A percentile compares a stretch with the other conserved stretches of the same genome.
Evolutionary conservation across 495 filamentous ascomycete genomes (phyloP).

Genomic region (Halenospora varia): DNA sequence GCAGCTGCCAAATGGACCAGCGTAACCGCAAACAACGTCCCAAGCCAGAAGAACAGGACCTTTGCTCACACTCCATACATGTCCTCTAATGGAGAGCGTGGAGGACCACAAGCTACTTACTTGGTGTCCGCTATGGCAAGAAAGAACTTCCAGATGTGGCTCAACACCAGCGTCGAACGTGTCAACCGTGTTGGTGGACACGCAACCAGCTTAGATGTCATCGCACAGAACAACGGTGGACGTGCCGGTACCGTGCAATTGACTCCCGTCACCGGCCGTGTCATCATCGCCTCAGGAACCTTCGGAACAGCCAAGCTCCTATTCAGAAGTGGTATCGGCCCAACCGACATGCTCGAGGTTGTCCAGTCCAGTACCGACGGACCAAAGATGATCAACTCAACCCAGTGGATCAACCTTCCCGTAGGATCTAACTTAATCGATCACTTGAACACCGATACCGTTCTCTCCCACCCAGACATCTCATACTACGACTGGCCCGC

Average conservation of each 20-base stretch:
- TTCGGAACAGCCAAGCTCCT: constrained; percentile 74
- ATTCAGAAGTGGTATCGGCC: constrained; percentile 62
- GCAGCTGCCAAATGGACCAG: constrained; percentile 54
- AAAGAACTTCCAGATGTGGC: constrained; percentile 63
- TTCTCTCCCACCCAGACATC: constrained; percentile 50
- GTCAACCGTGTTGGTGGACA: constrained; percentile 58
- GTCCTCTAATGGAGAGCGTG: constrained; percentile 61
- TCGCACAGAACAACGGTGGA: constrained; percentile 50
- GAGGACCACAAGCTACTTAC: constrained; percentile 72
- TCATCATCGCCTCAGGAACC: constrained; percentile 66
- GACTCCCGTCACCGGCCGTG: constrained; percentile 55
- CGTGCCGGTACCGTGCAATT: constrained; percentile 55
- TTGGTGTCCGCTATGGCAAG: constrained; percentile 56
- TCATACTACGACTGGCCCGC: constrained; percentile 22
- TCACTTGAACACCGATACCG: constrained; percentile 68
- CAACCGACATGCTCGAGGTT: constrained; percentile 56
- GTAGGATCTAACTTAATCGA: constrained; percentile 73
- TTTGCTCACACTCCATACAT: constrained; percentile 67
- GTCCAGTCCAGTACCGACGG: constrained; percentile 46
- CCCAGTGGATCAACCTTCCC: constrained; percentile 66
- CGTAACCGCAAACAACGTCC: constrained; percentile 55
- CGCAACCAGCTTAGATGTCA: constrained; percentile 64
- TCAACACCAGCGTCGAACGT: constrained; percentile 61
- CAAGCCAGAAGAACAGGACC: constrained; percentile 62
- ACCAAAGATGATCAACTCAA: constrained; percentile 44